These are phyloP conservation scores for Lactarius trivialis DNA, from an alignment of 768 basidiomycete species.

Conservation along the genomic window DNA sequence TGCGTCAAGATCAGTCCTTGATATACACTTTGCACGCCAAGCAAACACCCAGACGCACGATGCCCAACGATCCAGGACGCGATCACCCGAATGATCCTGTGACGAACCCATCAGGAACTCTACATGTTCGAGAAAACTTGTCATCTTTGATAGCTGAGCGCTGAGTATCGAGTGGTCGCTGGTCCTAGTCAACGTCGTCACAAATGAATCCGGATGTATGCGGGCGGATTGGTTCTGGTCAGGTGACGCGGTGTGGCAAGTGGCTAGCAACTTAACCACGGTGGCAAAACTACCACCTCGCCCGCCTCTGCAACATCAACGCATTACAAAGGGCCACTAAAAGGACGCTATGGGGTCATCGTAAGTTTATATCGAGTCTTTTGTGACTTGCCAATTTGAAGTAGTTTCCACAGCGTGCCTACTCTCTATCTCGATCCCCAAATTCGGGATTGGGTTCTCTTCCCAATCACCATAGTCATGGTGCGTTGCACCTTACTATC, in stretches of 20 bases:
- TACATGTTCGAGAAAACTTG: constrained; percentile 15
- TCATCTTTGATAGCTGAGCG: constrained; percentile 7
- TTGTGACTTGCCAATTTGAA: constrained; percentile 22
- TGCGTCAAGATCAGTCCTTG: constrained; percentile 4
- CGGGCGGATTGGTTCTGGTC: neutral
- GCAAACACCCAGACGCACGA: constrained; percentile 15
- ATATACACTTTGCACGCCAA: neutral
- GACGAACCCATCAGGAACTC: constrained; percentile 15
- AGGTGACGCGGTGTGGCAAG: neutral
- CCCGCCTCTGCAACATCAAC: neutral
- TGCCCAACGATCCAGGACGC: constrained; percentile 17
- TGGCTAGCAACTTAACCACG: neutral
- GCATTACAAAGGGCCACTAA: neutral
- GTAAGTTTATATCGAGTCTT: constrained; percentile 15
- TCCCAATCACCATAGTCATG: constrained; percentile 97
- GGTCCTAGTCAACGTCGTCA: neutral
- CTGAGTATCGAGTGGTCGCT: neutral
- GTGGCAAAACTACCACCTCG: neutral
- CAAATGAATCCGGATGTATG: neutral
- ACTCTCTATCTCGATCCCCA: constrained; percentile 86
- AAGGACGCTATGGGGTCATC: constrained; percentile 12
- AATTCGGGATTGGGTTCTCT: constrained; percentile 90
- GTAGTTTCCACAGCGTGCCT: constrained; percentile 27
- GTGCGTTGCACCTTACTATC: constrained; percentile 37
- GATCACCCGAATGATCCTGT: constrained; percentile 15